These are phyloP conservation scores for Nephelium lappaceum DNA, from an alignment of 345 rosid genomes.

Conservation along the genomic window DNA sequence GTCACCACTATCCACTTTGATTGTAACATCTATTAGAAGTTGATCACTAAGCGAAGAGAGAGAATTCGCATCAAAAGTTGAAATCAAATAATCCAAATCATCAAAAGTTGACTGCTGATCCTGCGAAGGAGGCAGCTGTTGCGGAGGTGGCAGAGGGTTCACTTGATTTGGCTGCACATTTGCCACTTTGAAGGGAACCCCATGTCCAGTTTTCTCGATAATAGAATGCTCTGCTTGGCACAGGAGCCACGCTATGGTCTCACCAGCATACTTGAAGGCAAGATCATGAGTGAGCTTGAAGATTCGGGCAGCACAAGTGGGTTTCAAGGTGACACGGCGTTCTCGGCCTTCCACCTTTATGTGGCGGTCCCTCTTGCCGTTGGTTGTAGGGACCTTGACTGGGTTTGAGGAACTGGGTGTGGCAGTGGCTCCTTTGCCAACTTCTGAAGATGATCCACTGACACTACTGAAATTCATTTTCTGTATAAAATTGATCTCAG, in stretches of 20 bases:
- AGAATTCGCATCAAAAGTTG: no score
- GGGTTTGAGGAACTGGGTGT: neutral
- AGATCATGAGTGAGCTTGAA: constrained; percentile 36
- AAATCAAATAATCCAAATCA: no score
- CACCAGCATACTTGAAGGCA: constrained; percentile 32
- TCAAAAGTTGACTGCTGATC: no score
- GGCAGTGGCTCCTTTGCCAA: neutral
- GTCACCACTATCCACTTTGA: no score
- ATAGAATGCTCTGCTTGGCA: constrained; percentile 33
- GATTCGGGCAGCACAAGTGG: constrained; percentile 25
- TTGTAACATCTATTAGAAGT: no score
- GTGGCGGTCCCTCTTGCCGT: constrained; percentile 27
- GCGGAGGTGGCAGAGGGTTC: no score
- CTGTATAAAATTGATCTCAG: no score
- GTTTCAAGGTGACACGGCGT: constrained; percentile 27
- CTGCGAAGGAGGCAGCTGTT: no score
- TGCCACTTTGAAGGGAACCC: neutral
- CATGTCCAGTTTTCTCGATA: constrained; percentile 21
- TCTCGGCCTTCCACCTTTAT: constrained; percentile 36
- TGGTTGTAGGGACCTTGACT: constrained; percentile 2
- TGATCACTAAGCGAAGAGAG: no score
- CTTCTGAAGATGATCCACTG: neutral
- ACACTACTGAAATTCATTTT: neutral
- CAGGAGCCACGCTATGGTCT: constrained; percentile 39
- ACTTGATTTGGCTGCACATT: no score